Evolutionary conservation across 331 rosid genomes (phyloP), one percentile per base, ranked within the genome.

Genomic region (Arachis monticola): DNA sequence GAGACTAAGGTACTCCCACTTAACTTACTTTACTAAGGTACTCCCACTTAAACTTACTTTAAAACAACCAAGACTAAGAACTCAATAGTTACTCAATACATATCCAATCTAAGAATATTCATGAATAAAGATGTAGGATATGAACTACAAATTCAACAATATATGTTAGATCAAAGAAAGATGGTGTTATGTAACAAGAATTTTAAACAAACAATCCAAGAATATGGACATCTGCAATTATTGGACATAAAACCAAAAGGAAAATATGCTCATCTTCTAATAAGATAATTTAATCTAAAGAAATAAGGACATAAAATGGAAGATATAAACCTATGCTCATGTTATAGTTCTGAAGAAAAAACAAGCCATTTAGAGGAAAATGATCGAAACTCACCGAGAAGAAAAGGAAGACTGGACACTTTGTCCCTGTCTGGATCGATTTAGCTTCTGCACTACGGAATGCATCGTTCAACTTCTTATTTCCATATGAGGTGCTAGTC

Each of bases 401-500:
- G 88, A 93, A 90, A 61, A 93, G 96, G 75, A 93, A 93, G 69
- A 90, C 57, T n/a, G 97, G 98, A 70, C 88, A 89, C 68, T 14
- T 69, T 0, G n/a, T 63, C 79, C 86, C 87, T 44, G 85, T 86
- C 78, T 86, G 79, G 4, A 62, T 80, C 22, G 79, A 79, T 72
- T 83, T 87, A 71, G 82, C 82, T 77, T 87, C 96, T 7, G 87
- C 86, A 69, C 85, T 91, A 66, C 10, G 85, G 79, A 86, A 93
- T 65, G 92, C 79, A 31, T 84, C 79, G 57, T 91, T 88, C 71
- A 93, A 78, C 80, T 91, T 93, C 84, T 80, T 86, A 69, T 90
- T 93, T 40, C 98, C 98, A 35, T 41, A 67, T 3, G 87, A 90
- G 48, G 97, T 93, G 68, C 98, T 93, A 52, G 98, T 80, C 98